A percentile compares a stretch with the other conserved stretches of the same genome.
Evolutionary conservation across 116 monocot genomes (phyloP).

Genomic region (Iris pallida): DNA sequence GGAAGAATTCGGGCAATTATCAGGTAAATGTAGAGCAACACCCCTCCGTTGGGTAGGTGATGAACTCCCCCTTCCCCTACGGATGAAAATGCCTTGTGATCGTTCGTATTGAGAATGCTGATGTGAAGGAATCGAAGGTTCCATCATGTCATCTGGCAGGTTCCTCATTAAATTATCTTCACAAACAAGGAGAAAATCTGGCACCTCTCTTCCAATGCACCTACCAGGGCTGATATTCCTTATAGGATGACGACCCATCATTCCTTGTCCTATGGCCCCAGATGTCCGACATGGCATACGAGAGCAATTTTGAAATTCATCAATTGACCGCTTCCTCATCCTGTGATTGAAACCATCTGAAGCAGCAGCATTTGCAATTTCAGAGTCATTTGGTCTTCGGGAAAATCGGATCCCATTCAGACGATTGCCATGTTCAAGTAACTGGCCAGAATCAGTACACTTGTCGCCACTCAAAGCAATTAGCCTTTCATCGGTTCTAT

Average conservation of each 20-base stretch:
- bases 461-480: slow-evolving; percentile 7
- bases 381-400: neutral
- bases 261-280: neutral
- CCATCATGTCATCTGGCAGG: slow-evolving; percentile 10
- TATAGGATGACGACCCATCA: slow-evolving; percentile 7
- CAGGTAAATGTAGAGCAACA: neutral
- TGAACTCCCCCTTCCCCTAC: slow-evolving; percentile 13
- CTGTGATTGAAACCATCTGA: slow-evolving; percentile 1
- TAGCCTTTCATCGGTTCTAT: neutral
- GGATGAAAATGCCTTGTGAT: neutral
- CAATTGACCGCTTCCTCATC: slow-evolving; percentile 8
- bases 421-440: neutral
- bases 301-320: slow-evolving; percentile 3
- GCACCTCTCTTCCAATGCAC: slow-evolving; percentile 3
- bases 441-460: slow-evolving; percentile 2
- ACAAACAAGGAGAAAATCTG: slow-evolving; percentile 9
- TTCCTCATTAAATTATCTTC: slow-evolving; percentile 15
- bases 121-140: neutral
- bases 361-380: neutral
- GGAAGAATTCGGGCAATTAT: neutral
- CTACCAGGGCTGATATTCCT: slow-evolving; percentile 5
- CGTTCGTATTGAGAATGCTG: slow-evolving; percentile 12
- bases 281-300: slow-evolving; percentile 9
- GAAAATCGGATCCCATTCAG: slow-evolving; percentile 13
- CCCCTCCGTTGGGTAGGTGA: slow-evolving; percentile 11